Percentiles rank a stretch among this genome's conserved stretches.
phyloP scores from a whole-genome alignment of 2,329 filamentous ascomycete genomes.

The Venturiaceae sp. region DNA sequence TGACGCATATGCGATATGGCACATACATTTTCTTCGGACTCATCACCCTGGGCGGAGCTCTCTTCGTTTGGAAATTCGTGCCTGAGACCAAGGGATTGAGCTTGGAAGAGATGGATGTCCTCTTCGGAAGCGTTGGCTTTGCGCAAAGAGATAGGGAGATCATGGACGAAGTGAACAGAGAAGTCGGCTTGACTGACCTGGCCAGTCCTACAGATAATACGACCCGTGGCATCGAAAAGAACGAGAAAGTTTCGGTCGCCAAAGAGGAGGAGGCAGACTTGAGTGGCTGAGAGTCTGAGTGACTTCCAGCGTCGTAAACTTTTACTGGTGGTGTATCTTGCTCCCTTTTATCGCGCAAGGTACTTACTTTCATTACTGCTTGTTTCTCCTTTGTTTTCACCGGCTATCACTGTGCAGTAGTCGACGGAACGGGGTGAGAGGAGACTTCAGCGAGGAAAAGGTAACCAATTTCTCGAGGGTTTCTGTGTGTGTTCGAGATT shows the following conservation, averaged over 20 bases:
- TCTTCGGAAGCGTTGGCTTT: constrained; percentile 58
- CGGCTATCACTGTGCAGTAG: no score
- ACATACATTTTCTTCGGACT: constrained; percentile 64
- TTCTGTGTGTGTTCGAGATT: no score
- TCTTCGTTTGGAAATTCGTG: constrained; percentile 40
- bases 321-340: neutral
- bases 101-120: constrained; percentile 51
- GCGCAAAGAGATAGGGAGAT: constrained; percentile 58
- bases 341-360: no score
- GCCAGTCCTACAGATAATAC: neutral
- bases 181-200: constrained; percentile 19
- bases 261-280: neutral
- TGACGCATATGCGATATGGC: constrained; percentile 54
- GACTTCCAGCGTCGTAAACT: neutral
- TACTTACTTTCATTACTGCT: no score
- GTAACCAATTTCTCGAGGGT: no score
- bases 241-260: neutral
- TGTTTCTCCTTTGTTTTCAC: no score
- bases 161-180: constrained; percentile 63
- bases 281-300: neutral
- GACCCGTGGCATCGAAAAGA: neutral
- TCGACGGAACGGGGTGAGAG: no score
- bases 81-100: constrained; percentile 45
- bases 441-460: no score
- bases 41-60: constrained; percentile 52